phyloP scores from a whole-genome alignment of 2,329 filamentous ascomycete species.

The Botrytis porri region DNA sequence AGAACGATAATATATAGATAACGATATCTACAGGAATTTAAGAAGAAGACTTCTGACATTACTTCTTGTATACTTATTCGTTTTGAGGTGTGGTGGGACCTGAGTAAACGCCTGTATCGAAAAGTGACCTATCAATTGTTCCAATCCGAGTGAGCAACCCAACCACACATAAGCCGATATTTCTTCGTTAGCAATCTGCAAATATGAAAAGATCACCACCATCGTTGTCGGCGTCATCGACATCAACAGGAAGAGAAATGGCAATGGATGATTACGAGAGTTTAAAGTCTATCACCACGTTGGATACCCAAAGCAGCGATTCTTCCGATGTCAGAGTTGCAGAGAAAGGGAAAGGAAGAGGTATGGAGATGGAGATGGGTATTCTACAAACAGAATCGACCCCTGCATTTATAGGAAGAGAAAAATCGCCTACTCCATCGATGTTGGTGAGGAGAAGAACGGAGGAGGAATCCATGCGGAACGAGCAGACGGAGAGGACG shows the following conservation, averaged over 20 bases:
- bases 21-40: background rate
- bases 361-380: background rate
- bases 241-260: background rate
- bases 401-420: background rate
- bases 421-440: slow-evolving; percentile 9
- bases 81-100: background rate
- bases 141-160: background rate
- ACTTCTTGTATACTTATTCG: background rate
- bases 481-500: background rate
- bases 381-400: background rate
- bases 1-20: background rate
- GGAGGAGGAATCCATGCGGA: background rate
- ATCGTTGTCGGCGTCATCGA: background rate
- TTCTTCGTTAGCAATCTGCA: background rate
- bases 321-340: background rate
- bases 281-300: slow-evolving; percentile 5
- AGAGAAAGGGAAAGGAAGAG: background rate
- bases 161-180: background rate
- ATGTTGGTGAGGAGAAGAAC: slow-evolving; percentile 6
- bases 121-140: background rate
- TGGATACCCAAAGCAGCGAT: background rate
- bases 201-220: slow-evolving; percentile 1
- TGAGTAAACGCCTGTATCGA: background rate
- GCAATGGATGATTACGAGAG: slow-evolving; percentile 8
- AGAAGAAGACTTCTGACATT: slow-evolving; percentile 1